phyloP scores from a whole-genome alignment of 164 flowering plant species.

The Chloranthus sessilifolius region DNA sequence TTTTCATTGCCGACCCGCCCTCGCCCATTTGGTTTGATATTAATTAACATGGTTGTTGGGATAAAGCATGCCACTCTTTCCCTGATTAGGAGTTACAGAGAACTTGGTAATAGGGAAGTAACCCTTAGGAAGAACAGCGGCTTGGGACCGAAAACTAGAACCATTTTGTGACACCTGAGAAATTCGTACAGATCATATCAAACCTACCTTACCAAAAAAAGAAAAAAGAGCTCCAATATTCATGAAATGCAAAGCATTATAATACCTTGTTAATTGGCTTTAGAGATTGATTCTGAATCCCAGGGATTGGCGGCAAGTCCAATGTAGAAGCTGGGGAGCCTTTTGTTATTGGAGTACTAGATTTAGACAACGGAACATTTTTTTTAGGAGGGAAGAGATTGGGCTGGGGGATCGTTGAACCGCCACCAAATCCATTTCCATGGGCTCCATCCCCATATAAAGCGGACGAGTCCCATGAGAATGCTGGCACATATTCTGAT shows the following conservation, averaged over 20 bases:
- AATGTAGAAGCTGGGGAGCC: slow-evolving; percentile 20
- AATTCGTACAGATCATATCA: neutral
- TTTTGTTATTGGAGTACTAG: slow-evolving; percentile 15
- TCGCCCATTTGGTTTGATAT: slow-evolving; percentile 26
- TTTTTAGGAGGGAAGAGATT: slow-evolving; percentile 27
- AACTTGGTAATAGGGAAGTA: slow-evolving; percentile 23
- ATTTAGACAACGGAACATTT: slow-evolving; percentile 15
- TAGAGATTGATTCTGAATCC: slow-evolving; percentile 22
- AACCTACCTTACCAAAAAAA: neutral
- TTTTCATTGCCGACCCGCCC: slow-evolving; percentile 37
- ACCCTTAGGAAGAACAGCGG: slow-evolving; percentile 29
- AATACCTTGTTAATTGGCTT: slow-evolving; percentile 40
- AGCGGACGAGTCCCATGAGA: slow-evolving; percentile 36
- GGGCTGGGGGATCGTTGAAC: slow-evolving; percentile 19
- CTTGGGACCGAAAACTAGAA: slow-evolving; percentile 29
- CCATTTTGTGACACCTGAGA: slow-evolving; percentile 24
- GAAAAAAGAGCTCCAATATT: neutral
- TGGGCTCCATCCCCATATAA: slow-evolving; percentile 28
- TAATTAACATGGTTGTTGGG: slow-evolving; percentile 25
- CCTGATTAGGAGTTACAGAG: slow-evolving; percentile 20
- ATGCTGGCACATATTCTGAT: slow-evolving; percentile 31
- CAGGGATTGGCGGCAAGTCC: slow-evolving; percentile 24
- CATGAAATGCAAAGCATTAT: neutral
- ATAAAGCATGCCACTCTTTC: slow-evolving; percentile 35
- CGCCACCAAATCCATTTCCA: slow-evolving; percentile 25